Evolutionary conservation across 148 eudicot genomes (phyloP).

Genomic region (Fagopyrum homotropicum): DNA sequence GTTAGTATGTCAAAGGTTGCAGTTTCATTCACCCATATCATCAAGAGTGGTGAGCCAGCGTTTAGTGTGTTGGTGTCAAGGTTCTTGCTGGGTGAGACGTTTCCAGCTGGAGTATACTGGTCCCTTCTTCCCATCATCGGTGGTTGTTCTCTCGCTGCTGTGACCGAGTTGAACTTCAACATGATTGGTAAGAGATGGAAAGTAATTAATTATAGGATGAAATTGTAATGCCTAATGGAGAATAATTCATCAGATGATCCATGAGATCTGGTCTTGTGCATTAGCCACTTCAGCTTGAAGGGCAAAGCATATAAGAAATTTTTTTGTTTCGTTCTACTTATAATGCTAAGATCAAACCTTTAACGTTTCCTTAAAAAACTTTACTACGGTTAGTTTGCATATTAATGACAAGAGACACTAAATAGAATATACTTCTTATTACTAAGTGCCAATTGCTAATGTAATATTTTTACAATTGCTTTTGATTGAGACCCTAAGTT

Average conservation of each 20-base stretch:
- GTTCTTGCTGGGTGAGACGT: constrained; percentile 17
- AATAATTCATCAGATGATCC: neutral
- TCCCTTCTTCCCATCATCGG: constrained; percentile 18
- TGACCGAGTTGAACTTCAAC: constrained; percentile 16
- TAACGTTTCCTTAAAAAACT: neutral
- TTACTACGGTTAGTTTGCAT: neutral
- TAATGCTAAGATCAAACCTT: neutral
- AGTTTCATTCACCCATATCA: constrained; percentile 17
- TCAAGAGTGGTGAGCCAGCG: constrained; percentile 18
- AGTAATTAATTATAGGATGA: neutral
- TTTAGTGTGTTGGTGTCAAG: constrained; percentile 19
- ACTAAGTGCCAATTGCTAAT: neutral
- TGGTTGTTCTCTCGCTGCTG: constrained; percentile 17
- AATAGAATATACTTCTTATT: neutral
- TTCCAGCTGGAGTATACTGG: constrained; percentile 13
- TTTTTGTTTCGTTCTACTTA: neutral
- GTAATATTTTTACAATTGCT: neutral
- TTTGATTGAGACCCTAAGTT: neutral
- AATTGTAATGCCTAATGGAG: neutral
- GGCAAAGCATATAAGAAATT: neutral
- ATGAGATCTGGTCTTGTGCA: neutral
- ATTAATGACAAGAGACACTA: neutral
- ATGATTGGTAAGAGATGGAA: constrained; percentile 15
- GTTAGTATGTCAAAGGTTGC: constrained; percentile 20
- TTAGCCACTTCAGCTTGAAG: neutral